Evolutionary conservation across 805 yeast species (phyloP), one percentile per base, ranked within the genome.

Genomic region (Yarrowia porcina): DNA sequence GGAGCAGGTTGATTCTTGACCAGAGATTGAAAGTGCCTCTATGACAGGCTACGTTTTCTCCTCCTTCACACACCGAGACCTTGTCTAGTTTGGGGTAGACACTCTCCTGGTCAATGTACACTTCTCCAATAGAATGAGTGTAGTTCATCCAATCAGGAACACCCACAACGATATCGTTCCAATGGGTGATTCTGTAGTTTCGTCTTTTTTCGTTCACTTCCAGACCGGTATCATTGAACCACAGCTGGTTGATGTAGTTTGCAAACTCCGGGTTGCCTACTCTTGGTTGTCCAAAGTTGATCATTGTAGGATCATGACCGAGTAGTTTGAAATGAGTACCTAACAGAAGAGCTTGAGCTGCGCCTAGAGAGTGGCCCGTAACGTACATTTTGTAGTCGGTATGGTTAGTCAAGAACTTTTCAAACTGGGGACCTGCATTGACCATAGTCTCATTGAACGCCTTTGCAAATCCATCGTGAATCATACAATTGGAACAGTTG

Each of bases 11-110:
- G 39, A 32, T 35, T 25, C 66, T 33, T 32, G 23, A 17, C 25
- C 27, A 27, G 12, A 33, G 27, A 20, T 32, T 39, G 30, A 54
- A 56, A 11, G 63, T 54, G 11, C 59, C 52, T 30, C 52, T n/a
- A 30, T 45, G 52, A 42, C 42, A 63, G 36, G 67, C 47, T 47
- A 64, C 61, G 21, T 38, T 62, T 30, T 56, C 65, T 23, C 38
- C 36, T 15, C 64, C 66, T 20, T 63, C 42, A 12, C 57, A 50
- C 20, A 33, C 39, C 3, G 20, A 12, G n/a, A 33, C 57, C n/a
- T 20, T n/a, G 17, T 21, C 10, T 3, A 35, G 20, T n/a, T 20
- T 15, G 4, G 57, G 57, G 21, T 33, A 9, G 8, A 50, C 42
- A 12, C 11, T 30, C 7, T 23, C 30, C 9, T 21, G 13, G 42